phyloP scores from a whole-genome alignment of 1,139 yeast genomes.

The Blastobotrys illinoisensis region DNA sequence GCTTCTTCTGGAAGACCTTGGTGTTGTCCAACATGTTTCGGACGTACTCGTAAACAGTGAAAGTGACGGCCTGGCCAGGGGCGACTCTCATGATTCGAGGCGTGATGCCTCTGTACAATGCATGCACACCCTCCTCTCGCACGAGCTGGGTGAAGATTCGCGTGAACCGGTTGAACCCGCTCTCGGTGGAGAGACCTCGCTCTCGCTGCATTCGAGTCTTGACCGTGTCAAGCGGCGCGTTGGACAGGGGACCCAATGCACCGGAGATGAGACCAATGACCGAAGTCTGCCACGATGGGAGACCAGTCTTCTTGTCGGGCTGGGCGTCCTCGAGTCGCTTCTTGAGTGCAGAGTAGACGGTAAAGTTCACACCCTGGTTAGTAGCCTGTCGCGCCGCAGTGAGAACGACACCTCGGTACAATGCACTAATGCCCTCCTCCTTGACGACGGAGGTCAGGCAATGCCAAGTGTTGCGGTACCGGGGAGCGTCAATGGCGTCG shows the following conservation, averaged over 20 bases:
- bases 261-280: conserved; percentile 88
- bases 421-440: conserved; percentile 86
- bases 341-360: conserved; percentile 84
- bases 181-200: conserved; percentile 60
- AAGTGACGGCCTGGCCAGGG: conserved; percentile 98
- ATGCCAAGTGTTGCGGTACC: conserved; percentile 90
- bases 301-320: conserved; percentile 53
- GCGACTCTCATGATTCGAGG: conserved; percentile 99
- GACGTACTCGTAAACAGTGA: conserved; percentile 90
- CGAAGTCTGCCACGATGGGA: conserved; percentile 94
- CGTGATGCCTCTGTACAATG: conserved; percentile 93
- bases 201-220: conserved; percentile 96
- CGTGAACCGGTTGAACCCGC: conserved; percentile 68
- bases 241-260: conserved; percentile 95
- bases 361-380: conserved; percentile 97
- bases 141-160: conserved; percentile 78
- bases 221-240: conserved; percentile 96
- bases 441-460: conserved; percentile 77
- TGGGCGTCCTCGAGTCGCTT: conserved; percentile 54
- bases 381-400: conserved; percentile 98
- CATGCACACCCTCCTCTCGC: conserved; percentile 82
- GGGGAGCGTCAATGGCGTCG: conserved; percentile 74
- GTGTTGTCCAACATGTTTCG: conserved; percentile 58
- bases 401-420: conserved; percentile 90
- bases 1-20: conserved; percentile 29